Base-by-base conservation (phyloP, 345 rosid genomes). In the Linum usitatissimum region DNA sequence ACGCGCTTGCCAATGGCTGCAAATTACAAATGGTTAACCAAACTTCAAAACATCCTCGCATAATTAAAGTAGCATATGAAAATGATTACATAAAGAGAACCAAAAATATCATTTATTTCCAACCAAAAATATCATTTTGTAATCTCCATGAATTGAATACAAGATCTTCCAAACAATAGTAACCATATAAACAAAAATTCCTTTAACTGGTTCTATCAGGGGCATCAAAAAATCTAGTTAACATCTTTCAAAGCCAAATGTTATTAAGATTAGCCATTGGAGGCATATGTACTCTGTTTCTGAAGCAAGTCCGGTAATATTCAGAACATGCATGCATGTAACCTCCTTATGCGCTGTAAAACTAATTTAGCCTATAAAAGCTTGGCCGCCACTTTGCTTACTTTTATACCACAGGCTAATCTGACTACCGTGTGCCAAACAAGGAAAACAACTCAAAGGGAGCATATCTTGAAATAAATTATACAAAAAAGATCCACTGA, bases 1-100 rank as follows among this genome's bases (percentile, higher is more conserved):
- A 93, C 53, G 99, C 99, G 75, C 94, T 90, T 23, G 99, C 85
- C 65, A 90, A 74, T 42, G 99, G 99, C 99, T 93, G 81, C 61
- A 75, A 72, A 66, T 57, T 3, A 36, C 54, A 49, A 17, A 31
- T 63, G 34, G 39, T 67, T 30, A 71, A 60, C 71, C 64, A 57
- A 62, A 68, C 1, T 23, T 54, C 30, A 54, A 23, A 19, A 15
- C 6, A 57, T 18, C 9, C 3, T 2, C 15, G 14, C 51, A 34
- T 7, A 34, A 34, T 1, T 4, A 34, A 10, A 9, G 14, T 9
- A 3, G 17, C 51, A 45, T 7, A 45, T 7, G 48, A 10, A 15
- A 10, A 45, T 45, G 4, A 15, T 45, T 10, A 45, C 51, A 45
- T 17, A 45, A 10, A 45, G 10, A 45, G 4, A 1, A 45, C 0